Percentiles rank a stretch among this genome's conserved stretches.
Evolutionary conservation across 306 rosid genomes (phyloP).

Genomic region (Sesbania bispinosa): DNA sequence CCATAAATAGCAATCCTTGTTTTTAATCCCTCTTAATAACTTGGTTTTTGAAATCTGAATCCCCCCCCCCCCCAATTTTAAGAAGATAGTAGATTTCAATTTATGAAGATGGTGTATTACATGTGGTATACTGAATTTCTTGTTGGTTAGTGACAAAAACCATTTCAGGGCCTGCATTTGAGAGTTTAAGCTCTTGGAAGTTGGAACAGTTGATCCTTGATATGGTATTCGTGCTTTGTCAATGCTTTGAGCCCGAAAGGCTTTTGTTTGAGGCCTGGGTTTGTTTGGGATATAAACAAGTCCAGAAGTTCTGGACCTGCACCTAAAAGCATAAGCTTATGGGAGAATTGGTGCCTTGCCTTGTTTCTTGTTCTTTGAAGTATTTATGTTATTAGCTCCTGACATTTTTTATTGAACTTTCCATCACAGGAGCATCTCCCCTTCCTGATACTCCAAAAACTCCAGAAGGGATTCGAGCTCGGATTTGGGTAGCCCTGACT

Average conservation of each 20-base stretch:
- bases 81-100: background rate
- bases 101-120: background rate
- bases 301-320: background rate
- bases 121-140: background rate
- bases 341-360: slow-evolving; percentile 1
- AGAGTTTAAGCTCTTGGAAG: background rate
- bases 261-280: background rate
- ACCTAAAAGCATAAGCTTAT: background rate
- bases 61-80: background rate
- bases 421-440: slow-evolving; percentile 54
- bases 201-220: background rate
- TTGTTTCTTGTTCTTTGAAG: slow-evolving; percentile 9
- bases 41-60: background rate
- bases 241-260: background rate
- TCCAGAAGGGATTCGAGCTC: slow-evolving; percentile 51
- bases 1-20: background rate
- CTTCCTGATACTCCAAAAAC: slow-evolving; percentile 30
- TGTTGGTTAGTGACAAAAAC: background rate
- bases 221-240: background rate
- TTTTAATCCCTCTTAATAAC: background rate
- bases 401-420: slow-evolving; percentile 14
- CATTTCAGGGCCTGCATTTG: background rate
- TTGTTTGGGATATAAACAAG: background rate
- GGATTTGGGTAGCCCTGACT: slow-evolving; percentile 52
- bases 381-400: background rate